Evolutionary conservation across 2,329 filamentous ascomycete species (phyloP).

Genomic region (Penicillium palitans): DNA sequence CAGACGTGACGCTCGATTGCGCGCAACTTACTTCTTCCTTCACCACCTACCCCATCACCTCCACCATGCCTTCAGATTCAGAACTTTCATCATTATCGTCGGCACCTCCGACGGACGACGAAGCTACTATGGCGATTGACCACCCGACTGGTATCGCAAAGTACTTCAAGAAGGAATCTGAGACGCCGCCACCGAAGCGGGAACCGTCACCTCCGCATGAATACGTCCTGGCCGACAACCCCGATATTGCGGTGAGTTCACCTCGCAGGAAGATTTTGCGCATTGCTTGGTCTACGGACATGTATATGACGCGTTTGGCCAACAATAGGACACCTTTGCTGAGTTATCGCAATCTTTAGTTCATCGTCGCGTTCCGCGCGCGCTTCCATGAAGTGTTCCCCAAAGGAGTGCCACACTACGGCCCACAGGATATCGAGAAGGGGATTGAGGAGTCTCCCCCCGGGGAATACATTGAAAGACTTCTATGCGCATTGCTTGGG

Average conservation of each 20-base stretch:
- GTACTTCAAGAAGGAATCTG: slow-evolving; percentile 49
- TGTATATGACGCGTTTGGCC: slow-evolving; percentile 30
- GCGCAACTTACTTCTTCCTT: slow-evolving; percentile 28
- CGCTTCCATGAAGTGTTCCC: slow-evolving; percentile 89
- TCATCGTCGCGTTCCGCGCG: slow-evolving; percentile 96
- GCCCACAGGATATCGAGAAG: slow-evolving; percentile 90
- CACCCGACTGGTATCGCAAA: slow-evolving; percentile 46
- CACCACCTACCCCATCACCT: slow-evolving; percentile 31
- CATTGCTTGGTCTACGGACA: slow-evolving; percentile 29
- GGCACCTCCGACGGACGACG: slow-evolving; percentile 60
- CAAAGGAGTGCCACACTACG: slow-evolving; percentile 82
- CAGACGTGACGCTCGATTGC: slow-evolving; percentile 25
- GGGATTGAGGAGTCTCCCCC: slow-evolving; percentile 77
- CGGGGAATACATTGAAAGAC: slow-evolving; percentile 79
- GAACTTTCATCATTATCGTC: slow-evolving; percentile 61
- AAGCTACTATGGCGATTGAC: slow-evolving; percentile 46
- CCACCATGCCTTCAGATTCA: slow-evolving; percentile 53
- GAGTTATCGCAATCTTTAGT: slow-evolving; percentile 57
- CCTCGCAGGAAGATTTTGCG: slow-evolving; percentile 31
- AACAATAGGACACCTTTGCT: slow-evolving; percentile 35
- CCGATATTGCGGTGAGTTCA: slow-evolving; percentile 82
- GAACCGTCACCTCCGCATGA: slow-evolving; percentile 87
- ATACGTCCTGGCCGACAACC: slow-evolving; percentile 84
- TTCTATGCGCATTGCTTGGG: slow-evolving; percentile 85
- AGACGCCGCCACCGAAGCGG: slow-evolving; percentile 71